Conservation (phyloP, 1,284 basidiomycete genomes). For the Ceratobasidium sp. region DNA sequence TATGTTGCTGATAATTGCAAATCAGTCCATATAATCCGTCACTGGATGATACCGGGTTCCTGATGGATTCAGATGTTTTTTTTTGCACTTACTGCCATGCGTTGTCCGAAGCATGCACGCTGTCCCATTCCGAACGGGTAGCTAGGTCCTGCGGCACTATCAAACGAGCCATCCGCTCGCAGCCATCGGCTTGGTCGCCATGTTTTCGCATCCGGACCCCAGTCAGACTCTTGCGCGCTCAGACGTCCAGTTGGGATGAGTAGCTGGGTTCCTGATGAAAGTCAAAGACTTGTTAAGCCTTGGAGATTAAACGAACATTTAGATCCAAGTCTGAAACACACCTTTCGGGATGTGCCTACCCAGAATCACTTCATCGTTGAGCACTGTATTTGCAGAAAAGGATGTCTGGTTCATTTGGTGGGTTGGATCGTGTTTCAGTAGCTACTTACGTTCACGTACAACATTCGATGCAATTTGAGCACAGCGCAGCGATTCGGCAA, state of each 20-base stretch:
- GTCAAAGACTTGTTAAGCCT: not conserved
- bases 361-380: conserved; percentile 2
- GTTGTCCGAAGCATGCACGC: conserved; percentile 34
- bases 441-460: conserved; percentile 20
- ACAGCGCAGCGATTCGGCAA: conserved; percentile 8
- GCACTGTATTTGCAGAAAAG: not conserved
- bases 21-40: no score
- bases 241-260: not conserved
- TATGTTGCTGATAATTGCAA: no score
- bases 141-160: conserved; percentile 20
- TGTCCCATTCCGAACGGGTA: conserved; percentile 28
- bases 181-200: conserved; percentile 40
- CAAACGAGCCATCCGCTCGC: conserved; percentile 8
- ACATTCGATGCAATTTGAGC: not conserved
- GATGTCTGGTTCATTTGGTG: not conserved
- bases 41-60: not conserved
- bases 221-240: conserved; percentile 17
- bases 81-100: conserved; percentile 17
- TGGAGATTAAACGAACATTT: not conserved
- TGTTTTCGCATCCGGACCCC: conserved; percentile 25
- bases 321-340: not conserved
- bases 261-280: not conserved
- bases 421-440: not conserved
- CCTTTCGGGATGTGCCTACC: conserved; percentile 18
- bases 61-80: not conserved